Base-by-base conservation (phyloP, 2,329 filamentous ascomycete genomes). In the Aureobasidium lini region DNA sequence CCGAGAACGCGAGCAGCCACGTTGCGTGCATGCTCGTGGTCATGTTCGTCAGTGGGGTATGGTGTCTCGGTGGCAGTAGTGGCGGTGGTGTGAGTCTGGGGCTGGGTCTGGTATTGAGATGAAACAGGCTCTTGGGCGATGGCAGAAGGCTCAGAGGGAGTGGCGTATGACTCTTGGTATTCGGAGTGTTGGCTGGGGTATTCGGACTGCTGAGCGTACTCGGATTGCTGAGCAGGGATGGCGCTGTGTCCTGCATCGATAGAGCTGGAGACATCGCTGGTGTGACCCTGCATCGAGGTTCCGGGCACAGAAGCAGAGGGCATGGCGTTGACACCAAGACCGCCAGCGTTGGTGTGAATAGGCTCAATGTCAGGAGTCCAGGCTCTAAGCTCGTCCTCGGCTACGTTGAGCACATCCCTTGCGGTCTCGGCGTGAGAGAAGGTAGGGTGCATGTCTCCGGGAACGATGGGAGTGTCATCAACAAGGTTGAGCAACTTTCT, bases 381-480 rank as follows among this genome's bases (percentile, higher is more conserved):
- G 42, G 84, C 81, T 58, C 86, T 84, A 62, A 99, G 83, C 66
- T 95, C 90, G 57, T 90, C 87, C 73, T 99, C 94, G 43, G 91
- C 92, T 63, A 96, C 92, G 68, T 95, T 94, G 29, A 99, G 83
- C 47, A 97, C 84, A 71, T 95, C 88, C 57, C 90, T 85, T 2
- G 90, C 90, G 64, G 87, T 84, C 11, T 81, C 77, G 8, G 76
- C 78, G 60, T 86, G 76, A 37, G 83, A 78, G 70, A 94, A 97
- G 0, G 80, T 73, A n/a, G 81, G 79, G 53, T 87, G 85, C 15
- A 80, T 73, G 71, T 96, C 90, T 49, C 94, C 94, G 1, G 93
- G 93, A 0, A 95, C 87, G 32, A 96, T 84, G 0, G 94, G 90
- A 0, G 86, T 87, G 71, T 96, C 93, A 67, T 99, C 94, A 10